Percentiles rank a stretch among this genome's conserved stretches.
Evolutionary conservation across 2,329 filamentous ascomycete genomes (phyloP).

Genomic region (Colletotrichum tropicale): DNA sequence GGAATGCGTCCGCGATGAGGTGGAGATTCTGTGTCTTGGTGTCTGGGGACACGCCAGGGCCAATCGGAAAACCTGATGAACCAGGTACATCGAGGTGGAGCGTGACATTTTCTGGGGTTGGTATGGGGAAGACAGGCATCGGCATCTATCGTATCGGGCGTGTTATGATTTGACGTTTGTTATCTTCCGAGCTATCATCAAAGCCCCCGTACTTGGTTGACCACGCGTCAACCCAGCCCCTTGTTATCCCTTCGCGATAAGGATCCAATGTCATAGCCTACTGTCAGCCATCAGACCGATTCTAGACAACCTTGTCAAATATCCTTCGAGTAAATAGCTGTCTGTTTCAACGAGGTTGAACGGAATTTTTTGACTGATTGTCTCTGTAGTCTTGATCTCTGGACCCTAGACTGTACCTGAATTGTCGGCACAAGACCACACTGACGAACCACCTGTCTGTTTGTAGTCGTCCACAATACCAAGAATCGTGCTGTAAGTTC

Average conservation of each 20-base stretch:
- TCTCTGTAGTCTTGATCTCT: neutral
- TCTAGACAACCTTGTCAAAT: neutral
- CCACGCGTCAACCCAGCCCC: neutral
- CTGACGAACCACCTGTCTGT: neutral
- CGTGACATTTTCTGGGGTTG: neutral
- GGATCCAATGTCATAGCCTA: neutral
- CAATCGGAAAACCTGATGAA: neutral
- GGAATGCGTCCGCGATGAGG: neutral
- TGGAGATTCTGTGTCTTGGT: neutral
- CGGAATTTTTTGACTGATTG: neutral
- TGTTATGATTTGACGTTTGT: neutral
- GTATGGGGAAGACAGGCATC: neutral
- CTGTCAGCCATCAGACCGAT: neutral
- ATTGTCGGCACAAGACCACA: constrained; percentile 21
- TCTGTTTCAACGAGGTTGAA: neutral
- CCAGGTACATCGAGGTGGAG: neutral
- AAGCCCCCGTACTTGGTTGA: neutral
- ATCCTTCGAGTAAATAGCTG: neutral
- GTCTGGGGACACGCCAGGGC: neutral
- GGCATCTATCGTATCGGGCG: neutral
- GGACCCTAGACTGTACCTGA: neutral
- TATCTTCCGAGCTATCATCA: neutral
- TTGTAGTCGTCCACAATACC: constrained; percentile 10
- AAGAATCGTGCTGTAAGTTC: constrained; percentile 15
- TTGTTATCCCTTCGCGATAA: neutral